phyloP scores from a whole-genome alignment of 139 green algal species.

The Monoraphidium neglectum region DNA sequence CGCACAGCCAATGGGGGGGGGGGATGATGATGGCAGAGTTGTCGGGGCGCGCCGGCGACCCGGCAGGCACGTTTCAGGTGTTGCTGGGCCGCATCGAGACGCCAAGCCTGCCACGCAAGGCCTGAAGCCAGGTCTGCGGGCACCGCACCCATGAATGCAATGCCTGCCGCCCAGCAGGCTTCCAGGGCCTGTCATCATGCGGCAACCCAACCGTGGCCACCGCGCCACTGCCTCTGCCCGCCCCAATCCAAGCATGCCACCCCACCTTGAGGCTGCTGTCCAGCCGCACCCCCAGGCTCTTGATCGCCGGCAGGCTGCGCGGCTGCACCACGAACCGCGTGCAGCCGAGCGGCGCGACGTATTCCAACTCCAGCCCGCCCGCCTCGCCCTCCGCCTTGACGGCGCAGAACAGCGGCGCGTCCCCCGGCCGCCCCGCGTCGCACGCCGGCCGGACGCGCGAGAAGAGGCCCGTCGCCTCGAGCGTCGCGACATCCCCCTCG shows the following conservation, averaged over 20 bases:
- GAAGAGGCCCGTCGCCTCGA: slow-evolving; percentile 78
- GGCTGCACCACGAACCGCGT: slow-evolving; percentile 55
- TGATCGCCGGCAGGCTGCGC: slow-evolving; percentile 62
- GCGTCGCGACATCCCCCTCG: slow-evolving; percentile 59
- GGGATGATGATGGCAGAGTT: too few species aligned
- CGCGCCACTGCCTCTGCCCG: too few species aligned
- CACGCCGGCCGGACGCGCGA: slow-evolving; percentile 43
- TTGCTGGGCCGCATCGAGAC: slow-evolving; percentile 4
- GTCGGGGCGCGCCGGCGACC: too few species aligned
- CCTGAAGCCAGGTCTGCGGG: background rate
- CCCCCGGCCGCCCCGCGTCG: slow-evolving; percentile 21
- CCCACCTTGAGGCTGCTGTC: slow-evolving; percentile 58
- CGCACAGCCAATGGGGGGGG: too few species aligned
- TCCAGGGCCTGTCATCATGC: background rate
- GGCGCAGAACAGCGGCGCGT: slow-evolving; percentile 55
- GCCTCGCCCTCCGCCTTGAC: slow-evolving; percentile 5
- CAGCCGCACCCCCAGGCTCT: slow-evolving; percentile 45
- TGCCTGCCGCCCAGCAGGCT: background rate
- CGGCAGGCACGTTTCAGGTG: too few species aligned
- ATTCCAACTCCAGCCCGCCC: slow-evolving; percentile 38
- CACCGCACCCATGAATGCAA: background rate
- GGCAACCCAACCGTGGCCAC: background rate
- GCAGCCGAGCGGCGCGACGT: slow-evolving; percentile 57
- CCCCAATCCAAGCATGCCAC: too few species aligned
- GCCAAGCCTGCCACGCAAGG: background rate